Percentiles rank a stretch among this genome's conserved stretches.
phyloP scores from a whole-genome alignment of 176 grass and related monocot species.

The Saccharum spontaneum region DNA sequence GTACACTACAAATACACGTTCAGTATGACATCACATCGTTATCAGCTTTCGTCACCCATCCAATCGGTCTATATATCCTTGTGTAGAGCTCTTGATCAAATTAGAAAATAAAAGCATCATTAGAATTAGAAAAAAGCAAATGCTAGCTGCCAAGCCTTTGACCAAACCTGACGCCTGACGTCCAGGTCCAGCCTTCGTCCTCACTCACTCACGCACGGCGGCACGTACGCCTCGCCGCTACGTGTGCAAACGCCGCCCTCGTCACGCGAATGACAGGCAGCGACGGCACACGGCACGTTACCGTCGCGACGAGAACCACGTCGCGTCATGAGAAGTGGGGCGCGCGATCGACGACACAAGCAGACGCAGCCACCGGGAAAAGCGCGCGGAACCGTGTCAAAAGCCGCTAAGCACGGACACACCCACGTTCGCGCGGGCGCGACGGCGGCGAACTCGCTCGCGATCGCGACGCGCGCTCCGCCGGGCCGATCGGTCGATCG shows the following conservation, averaged over 20 bases:
- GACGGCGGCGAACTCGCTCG: background rate
- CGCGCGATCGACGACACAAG: no score
- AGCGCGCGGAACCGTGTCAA: background rate
- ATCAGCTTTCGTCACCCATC: background rate
- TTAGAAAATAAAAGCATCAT: background rate
- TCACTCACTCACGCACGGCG: background rate
- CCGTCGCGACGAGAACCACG: background rate
- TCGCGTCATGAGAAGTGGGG: background rate
- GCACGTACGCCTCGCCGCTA: background rate
- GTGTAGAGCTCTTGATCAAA: background rate
- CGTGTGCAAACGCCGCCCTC: background rate
- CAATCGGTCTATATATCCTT: background rate
- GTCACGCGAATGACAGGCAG: background rate
- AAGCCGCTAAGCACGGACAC: no score
- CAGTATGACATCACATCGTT: background rate
- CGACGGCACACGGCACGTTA: background rate
- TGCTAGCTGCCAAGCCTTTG: background rate
- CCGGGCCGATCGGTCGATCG: background rate
- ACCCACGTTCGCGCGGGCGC: no score
- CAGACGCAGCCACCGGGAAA: background rate
- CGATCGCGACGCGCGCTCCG: background rate
- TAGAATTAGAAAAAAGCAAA: background rate
- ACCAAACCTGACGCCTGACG: background rate
- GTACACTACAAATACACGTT: background rate
- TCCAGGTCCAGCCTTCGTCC: background rate